phyloP scores from a whole-genome alignment of 2,329 filamentous ascomycete species.

The Cyphellophora attinorum region DNA sequence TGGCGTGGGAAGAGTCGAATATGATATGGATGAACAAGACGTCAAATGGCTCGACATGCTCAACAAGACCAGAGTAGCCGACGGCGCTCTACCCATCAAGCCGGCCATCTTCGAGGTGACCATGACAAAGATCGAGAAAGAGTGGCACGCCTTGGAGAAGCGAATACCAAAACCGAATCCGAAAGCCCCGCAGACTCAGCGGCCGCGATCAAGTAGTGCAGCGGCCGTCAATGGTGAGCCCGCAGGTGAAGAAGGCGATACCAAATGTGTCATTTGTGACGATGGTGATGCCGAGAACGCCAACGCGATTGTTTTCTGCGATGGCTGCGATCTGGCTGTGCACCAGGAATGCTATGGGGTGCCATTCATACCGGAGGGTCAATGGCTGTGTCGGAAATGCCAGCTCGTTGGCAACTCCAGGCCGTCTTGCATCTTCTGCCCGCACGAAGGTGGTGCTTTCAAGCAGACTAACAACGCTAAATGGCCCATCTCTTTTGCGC shows the following conservation, averaged over 20 bases:
- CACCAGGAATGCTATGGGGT: constrained; percentile 99
- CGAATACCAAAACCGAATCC: constrained; percentile 94
- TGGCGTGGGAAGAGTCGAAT: constrained; percentile 76
- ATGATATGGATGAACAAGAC: constrained; percentile 99
- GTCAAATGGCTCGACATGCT: constrained; percentile 87
- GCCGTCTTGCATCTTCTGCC: constrained; percentile 95
- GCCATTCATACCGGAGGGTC: constrained; percentile 94
- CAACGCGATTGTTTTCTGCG: constrained; percentile 97
- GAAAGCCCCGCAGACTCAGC: constrained; percentile 88
- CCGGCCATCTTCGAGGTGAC: constrained; percentile 94
- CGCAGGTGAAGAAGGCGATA: constrained; percentile 84
- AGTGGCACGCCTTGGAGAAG: constrained; percentile 94
- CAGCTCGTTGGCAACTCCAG: constrained; percentile 87
- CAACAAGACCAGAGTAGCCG: constrained; percentile 65
- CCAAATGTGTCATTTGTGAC: constrained; percentile 94
- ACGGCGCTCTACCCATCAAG: constrained; percentile 72
- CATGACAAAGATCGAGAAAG: constrained; percentile 97
- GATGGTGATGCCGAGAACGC: constrained; percentile 99
- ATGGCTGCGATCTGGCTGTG: constrained; percentile 92
- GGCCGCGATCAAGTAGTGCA: constrained; percentile 84
- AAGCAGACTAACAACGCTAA: constrained; percentile 95
- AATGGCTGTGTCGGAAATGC: constrained; percentile 96
- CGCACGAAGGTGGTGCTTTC: constrained; percentile 94
- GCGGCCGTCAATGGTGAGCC: constrained; percentile 93
- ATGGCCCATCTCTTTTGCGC: constrained; percentile 94